A percentile compares a stretch with the other conserved stretches of the same genome.
These are phyloP conservation scores for Pseudogymnoascus sp. DNA, from an alignment of 2,329 filamentous ascomycete genomes.

Conservation along the genomic window DNA sequence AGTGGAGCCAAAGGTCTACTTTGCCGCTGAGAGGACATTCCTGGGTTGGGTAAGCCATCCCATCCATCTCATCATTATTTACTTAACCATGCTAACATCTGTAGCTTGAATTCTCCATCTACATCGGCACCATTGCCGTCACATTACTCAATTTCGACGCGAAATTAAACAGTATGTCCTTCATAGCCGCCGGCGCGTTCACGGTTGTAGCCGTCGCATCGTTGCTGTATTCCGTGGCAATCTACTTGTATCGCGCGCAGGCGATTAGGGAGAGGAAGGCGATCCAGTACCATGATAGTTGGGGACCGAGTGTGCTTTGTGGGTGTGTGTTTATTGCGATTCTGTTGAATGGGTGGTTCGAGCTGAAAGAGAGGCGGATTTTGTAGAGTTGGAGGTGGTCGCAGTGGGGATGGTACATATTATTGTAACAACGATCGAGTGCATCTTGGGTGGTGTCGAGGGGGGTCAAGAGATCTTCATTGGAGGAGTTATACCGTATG, in stretches of 20 bases:
- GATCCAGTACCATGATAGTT: constrained; percentile 86
- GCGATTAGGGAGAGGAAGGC: constrained; percentile 77
- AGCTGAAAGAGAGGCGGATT: constrained; percentile 54
- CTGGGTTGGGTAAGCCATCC: constrained; percentile 70
- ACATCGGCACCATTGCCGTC: constrained; percentile 80
- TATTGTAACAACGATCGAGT: neutral
- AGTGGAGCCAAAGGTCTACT: constrained; percentile 96
- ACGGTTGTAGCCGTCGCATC: constrained; percentile 71
- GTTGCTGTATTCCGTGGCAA: constrained; percentile 72
- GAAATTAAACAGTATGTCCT: constrained; percentile 49
- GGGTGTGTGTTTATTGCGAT: constrained; percentile 66
- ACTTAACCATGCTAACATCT: constrained; percentile 16
- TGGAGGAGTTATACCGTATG: neutral
- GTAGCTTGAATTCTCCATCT: constrained; percentile 89
- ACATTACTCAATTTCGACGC: constrained; percentile 75
- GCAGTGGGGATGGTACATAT: constrained; percentile 13
- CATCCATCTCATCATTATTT: constrained; percentile 4
- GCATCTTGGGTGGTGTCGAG: neutral
- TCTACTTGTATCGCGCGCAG: constrained; percentile 82
- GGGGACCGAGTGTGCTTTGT: constrained; percentile 75
- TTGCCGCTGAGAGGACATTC: constrained; percentile 93
- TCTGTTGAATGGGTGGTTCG: constrained; percentile 70
- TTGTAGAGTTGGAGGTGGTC: constrained; percentile 34
- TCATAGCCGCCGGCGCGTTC: constrained; percentile 68
- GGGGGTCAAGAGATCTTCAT: neutral